Evolutionary conservation across 257 asterid genomes (phyloP).

Genomic region (Nicotiana sylvestris): DNA sequence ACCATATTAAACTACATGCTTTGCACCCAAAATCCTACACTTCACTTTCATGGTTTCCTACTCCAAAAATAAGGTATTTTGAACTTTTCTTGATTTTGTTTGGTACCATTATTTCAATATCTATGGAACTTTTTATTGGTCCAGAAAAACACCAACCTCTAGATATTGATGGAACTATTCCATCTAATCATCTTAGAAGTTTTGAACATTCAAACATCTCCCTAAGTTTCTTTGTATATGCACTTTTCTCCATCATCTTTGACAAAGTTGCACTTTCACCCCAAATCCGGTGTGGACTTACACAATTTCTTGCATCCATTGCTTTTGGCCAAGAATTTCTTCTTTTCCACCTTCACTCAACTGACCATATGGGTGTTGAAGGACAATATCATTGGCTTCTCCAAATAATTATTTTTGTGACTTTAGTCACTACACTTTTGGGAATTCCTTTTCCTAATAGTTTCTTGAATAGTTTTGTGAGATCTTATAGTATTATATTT

Average conservation of each 20-base stretch:
- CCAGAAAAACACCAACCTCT: conserved; percentile 48
- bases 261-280: conserved; percentile 34
- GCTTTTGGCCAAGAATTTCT: conserved; percentile 66
- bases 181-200: conserved; percentile 47
- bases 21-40: conserved; percentile 51
- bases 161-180: conserved; percentile 42
- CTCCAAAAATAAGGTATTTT: conserved; percentile 30
- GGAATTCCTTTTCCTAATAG: conserved; percentile 36
- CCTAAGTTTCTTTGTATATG: conserved; percentile 49
- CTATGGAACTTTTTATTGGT: conserved; percentile 46
- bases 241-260: conserved; percentile 39
- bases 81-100: conserved; percentile 53
- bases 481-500: too few relatives aligned
- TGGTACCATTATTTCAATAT: conserved; percentile 29
- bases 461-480: conserved; percentile 31
- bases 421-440: conserved; percentile 39
- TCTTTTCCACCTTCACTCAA: conserved; percentile 69
- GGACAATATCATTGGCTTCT: conserved; percentile 78
- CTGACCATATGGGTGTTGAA: conserved; percentile 71
- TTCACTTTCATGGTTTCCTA: conserved; percentile 62
- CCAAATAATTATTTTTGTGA: conserved; percentile 42
- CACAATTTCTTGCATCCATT: conserved; percentile 45
- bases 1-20: conserved; percentile 51
- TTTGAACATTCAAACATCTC: conserved; percentile 74
- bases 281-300: conserved; percentile 33